Percentiles rank a stretch among this genome's conserved stretches.
Conservation (phyloP, 345 rosid genomes). For the Euclidium syriacum region DNA sequence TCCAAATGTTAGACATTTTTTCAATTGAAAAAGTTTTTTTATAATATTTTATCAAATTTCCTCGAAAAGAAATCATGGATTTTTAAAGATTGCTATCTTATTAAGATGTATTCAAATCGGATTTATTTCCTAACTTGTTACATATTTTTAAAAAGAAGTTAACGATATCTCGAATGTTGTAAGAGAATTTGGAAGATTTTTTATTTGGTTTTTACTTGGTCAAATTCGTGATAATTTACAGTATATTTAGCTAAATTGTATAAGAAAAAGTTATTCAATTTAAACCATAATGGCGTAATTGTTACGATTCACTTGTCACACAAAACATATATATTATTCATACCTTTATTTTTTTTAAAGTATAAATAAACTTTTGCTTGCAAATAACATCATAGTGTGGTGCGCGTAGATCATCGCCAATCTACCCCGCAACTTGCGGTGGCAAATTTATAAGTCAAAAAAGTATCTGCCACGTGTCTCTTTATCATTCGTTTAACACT, state of each 20-base stretch:
- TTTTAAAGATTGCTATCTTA: constrained; percentile 1
- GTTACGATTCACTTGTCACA: constrained; percentile 22
- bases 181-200: neutral
- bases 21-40: too few species aligned
- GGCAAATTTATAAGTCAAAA: constrained; percentile 11
- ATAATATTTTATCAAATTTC: too few species aligned
- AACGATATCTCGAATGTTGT: neutral
- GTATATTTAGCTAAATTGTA: neutral
- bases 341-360: neutral
- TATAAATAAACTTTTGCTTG: neutral
- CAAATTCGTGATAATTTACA: constrained; percentile 8
- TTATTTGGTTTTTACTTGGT: neutral
- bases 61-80: neutral
- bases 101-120: constrained; percentile 1
- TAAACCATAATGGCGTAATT: constrained; percentile 20
- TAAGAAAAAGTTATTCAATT: neutral
- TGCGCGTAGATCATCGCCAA: constrained; percentile 23
- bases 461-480: neutral
- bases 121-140: neutral
- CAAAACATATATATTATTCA: neutral
- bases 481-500: neutral
- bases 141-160: neutral
- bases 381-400: constrained; percentile 17
- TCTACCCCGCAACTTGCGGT: constrained; percentile 34
- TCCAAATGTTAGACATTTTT: too few species aligned